Percentiles rank a stretch among this genome's conserved stretches.
These are phyloP conservation scores for Polyporus tsugae DNA, from an alignment of 1,284 basidiomycete genomes.

Conservation along the genomic window DNA sequence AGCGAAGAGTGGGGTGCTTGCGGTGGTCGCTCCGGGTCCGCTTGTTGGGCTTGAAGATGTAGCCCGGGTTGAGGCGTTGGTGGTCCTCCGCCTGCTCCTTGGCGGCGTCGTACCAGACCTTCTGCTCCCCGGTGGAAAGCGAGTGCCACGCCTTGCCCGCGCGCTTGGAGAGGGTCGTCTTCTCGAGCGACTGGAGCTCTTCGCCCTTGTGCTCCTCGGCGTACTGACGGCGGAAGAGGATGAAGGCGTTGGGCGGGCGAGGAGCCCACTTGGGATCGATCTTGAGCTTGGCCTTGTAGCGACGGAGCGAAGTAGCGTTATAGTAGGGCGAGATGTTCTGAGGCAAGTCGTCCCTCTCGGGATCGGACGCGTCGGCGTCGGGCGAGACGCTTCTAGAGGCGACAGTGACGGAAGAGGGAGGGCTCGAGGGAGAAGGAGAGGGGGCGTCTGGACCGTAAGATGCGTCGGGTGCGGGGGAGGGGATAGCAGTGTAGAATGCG, in stretches of 20 bases:
- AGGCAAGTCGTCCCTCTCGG: slow-evolving; percentile 1
- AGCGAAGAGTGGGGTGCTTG: slow-evolving; percentile 25
- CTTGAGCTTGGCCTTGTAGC: slow-evolving; percentile 39
- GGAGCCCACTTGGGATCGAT: slow-evolving; percentile 73
- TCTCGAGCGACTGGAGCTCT: slow-evolving; percentile 31
- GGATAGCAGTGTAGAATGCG: slow-evolving; percentile 21
- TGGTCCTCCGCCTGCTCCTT: slow-evolving; percentile 63
- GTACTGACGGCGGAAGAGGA: slow-evolving; percentile 87
- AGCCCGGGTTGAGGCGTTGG: slow-evolving; percentile 58
- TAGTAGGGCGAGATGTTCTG: slow-evolving; percentile 22
- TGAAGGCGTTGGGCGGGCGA: slow-evolving; percentile 88
- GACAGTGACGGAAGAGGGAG: slow-evolving; percentile 11
- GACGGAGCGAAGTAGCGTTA: slow-evolving; percentile 31
- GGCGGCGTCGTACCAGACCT: slow-evolving; percentile 59
- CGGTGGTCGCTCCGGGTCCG: slow-evolving; percentile 26
- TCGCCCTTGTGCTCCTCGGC: slow-evolving; percentile 46
- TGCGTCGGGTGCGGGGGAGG: slow-evolving; percentile 13
- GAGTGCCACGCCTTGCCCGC: slow-evolving; percentile 68
- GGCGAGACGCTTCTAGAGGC: slow-evolving; percentile 28
- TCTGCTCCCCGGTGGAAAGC: slow-evolving; percentile 53
- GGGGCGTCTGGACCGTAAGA: slow-evolving; percentile 12
- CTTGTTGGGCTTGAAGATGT: slow-evolving; percentile 62
- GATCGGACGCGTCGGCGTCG: slow-evolving; percentile 16
- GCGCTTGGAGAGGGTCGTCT: slow-evolving; percentile 66
- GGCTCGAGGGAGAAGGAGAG: slow-evolving; percentile 16